Conservation (phyloP, 805 yeast species). For the Candida loeiensis region DNA sequence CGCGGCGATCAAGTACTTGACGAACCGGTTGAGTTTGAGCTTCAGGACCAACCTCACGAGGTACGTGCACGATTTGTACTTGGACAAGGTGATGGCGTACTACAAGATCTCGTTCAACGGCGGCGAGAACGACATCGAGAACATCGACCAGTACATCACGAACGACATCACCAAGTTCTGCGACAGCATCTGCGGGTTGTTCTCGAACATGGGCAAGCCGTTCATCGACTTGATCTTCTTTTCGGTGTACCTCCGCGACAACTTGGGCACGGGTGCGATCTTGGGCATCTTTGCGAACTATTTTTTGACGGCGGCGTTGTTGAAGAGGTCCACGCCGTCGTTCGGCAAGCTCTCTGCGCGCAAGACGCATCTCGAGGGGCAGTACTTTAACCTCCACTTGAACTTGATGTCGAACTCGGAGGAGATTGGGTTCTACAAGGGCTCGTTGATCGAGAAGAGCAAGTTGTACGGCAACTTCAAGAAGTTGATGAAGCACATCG, state of each 20-base stretch:
- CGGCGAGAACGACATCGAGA: constrained; percentile 49
- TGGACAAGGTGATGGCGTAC: constrained; percentile 76
- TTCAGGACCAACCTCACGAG: constrained; percentile 82
- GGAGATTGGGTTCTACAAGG: constrained; percentile 92
- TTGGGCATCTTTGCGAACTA: constrained; percentile 79
- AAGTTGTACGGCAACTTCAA: constrained; percentile 60
- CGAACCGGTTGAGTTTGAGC: constrained; percentile 71
- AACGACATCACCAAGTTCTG: constrained; percentile 80
- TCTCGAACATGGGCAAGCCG: constrained; percentile 90
- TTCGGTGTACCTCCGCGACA: constrained; percentile 77
- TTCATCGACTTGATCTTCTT: constrained; percentile 81
- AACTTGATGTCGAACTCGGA: constrained; percentile 85
- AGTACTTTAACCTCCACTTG: constrained; percentile 80
- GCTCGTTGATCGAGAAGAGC: constrained; percentile 70
- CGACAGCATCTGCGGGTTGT: constrained; percentile 75
- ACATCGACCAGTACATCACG: constrained; percentile 83
- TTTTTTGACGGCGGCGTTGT: constrained; percentile 68
- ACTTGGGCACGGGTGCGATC: constrained; percentile 83
- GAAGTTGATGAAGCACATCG: constrained; percentile 51
- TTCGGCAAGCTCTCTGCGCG: constrained; percentile 73
- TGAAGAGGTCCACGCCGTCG: constrained; percentile 76
- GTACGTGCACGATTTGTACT: constrained; percentile 84
- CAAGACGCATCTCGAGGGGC: constrained; percentile 80
- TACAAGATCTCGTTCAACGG: constrained; percentile 71
- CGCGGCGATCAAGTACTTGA: constrained; percentile 79